Base-by-base conservation (phyloP, 2,329 filamentous ascomycete genomes). In the Nemania bipapillata region DNA sequence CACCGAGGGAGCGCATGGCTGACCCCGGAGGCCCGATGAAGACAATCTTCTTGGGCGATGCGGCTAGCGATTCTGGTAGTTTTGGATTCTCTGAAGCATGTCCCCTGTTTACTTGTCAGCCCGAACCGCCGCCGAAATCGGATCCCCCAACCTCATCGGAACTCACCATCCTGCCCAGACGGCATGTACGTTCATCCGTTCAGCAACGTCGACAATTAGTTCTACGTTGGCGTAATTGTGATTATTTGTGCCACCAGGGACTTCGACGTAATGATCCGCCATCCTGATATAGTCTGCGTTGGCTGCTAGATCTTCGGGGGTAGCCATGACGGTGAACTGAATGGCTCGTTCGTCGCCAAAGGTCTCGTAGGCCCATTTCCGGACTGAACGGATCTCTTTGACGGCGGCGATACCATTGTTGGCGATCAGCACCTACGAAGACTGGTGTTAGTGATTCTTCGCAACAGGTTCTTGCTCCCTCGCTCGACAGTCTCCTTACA, bases 141-240 rank as follows among this genome's bases (percentile, higher is more conserved):
- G 22, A n/a, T 60, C 37, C 42, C 22, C 7, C 1, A 56, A 47
- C 0, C n/a, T 7, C 4, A 12, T 24, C 35, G 2, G 47, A 58
- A 77, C 91, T 86, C 83, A 96, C 94, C 96, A 99, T 86, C 96
- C 96, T 76, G 96, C 96, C 96, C 96, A 99, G 17, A 99, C 96
- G 68, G 96, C 96, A 79, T 99, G 96, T 69, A 99, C 96, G 77
- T 95, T 90, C 94, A 97, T 98, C 71, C 96, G 93, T 87, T 99
- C 96, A 28, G 96, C 96, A 80, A 99, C 90, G 85, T 99, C 96
- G 74, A 99, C 96, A 82, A 99, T 99, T 80, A 99, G 87, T 85
- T 99, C 96, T 69, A 99, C 96, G 81, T 99, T 99, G 84, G 96
- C 96, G 83, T 99, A 99, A 84, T 99, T 99, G 90, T 99, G 97